Base-by-base conservation (phyloP, 108 stramenopile genomes). In the Schizochytrium sp. region DNA sequence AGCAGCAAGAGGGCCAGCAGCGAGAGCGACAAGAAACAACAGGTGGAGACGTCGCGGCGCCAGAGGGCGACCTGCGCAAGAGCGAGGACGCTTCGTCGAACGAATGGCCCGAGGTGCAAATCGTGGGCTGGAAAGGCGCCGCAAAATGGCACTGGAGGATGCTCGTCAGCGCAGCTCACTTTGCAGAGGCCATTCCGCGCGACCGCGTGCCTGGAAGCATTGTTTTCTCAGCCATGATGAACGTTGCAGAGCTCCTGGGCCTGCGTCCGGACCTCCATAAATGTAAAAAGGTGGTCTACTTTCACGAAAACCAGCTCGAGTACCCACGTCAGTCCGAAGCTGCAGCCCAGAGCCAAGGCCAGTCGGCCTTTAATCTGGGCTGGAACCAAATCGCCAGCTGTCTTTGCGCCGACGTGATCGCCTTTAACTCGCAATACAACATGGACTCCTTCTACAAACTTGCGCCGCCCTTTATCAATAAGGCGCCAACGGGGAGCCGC, bases 261-360 rank as follows among this genome's bases (percentile, higher is more conserved):
- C 51, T 83, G 45, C 51, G 76, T 23, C 76, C 76, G 18, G 45
- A 53, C 25, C 76, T 83, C n/a, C n/a, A 21, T 6, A 34, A 6
- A 0, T n/a, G 25, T 12, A 47, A 53, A 23, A 83, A 83, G 51
- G 51, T 83, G 45, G 10, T 83, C 25, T 83, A 83, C 76, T 83
- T 83, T 83, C 76, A 83, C 51, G 76, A 83, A 53, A 83, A 83
- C 51, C 76, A 83, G 76, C 76, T 83, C 4, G 76, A 83, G 76
- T 83, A 83, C 23, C 76, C 76, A 12, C 19, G 51, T 8, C 51
- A 47, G 45, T 47, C 76, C n/a, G 51, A 6, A 21, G 51, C 45
- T 12, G 76, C 48, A 6, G n/a, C 45, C 43, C 76, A 83, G 12
- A 53, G 48, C 12, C 19, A 53, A 23, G 76, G 76, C 48, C 76